These are phyloP conservation scores for Mycena olivaceomarginata DNA, from an alignment of 768 basidiomycete genomes.

Conservation along the genomic window DNA sequence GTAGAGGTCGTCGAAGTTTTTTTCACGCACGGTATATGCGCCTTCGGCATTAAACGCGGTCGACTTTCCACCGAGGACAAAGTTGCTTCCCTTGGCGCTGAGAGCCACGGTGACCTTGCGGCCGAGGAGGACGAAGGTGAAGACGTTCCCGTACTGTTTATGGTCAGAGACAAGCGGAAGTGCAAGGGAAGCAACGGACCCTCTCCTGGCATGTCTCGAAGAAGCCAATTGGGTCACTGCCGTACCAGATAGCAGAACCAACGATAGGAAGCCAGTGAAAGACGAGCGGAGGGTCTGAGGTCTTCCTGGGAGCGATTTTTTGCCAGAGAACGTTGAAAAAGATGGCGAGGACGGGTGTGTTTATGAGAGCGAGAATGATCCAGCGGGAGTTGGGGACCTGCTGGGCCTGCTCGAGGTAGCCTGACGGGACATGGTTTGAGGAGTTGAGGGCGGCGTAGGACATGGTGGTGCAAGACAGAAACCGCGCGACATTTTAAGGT, in stretches of 20 bases:
- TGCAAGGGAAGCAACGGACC: slow-evolving; percentile 62
- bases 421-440: slow-evolving; percentile 66
- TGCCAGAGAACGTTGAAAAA: slow-evolving; percentile 87
- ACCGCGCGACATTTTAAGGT: not conserved
- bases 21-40: slow-evolving; percentile 86
- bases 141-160: slow-evolving; percentile 94
- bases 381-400: slow-evolving; percentile 61
- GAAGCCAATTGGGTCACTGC: slow-evolving; percentile 94
- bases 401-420: slow-evolving; percentile 64
- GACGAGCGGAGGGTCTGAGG: slow-evolving; percentile 89
- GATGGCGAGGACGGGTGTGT: slow-evolving; percentile 81
- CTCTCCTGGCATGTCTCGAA: slow-evolving; percentile 87
- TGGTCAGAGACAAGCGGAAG: slow-evolving; percentile 18
- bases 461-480: slow-evolving; percentile 51
- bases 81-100: slow-evolving; percentile 94
- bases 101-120: slow-evolving; percentile 94
- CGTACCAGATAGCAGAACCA: slow-evolving; percentile 93
- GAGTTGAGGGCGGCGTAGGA: slow-evolving; percentile 61
- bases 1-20: slow-evolving; percentile 24
- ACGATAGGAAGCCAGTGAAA: slow-evolving; percentile 95
- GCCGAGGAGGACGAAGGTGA: slow-evolving; percentile 95
- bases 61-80: slow-evolving; percentile 95
- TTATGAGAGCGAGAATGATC: slow-evolving; percentile 72
- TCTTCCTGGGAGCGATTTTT: slow-evolving; percentile 82
- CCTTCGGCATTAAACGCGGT: slow-evolving; percentile 96